Evolutionary conservation across 2,329 filamentous ascomycete species (phyloP), one percentile per base, ranked within the genome.

Genomic region (Amesomyces nigricolor): DNA sequence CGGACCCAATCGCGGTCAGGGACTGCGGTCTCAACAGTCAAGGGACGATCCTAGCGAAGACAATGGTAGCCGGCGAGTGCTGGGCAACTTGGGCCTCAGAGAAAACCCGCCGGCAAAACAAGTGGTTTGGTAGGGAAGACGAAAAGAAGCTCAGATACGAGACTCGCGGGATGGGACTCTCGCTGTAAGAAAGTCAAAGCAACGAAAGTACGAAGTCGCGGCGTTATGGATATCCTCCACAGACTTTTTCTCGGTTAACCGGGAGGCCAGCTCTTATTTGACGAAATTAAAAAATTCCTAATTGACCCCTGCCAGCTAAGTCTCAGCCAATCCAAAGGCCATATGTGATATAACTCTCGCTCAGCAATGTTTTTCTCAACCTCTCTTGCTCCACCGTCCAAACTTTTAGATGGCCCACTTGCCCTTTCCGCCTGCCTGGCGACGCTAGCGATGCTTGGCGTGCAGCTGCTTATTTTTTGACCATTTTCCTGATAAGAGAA

Each of bases 161-260:
- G 19, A 26, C 29, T 48, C 22, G 26, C 16, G n/a, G 35, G 26
- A 42, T 16, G 22, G 37, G 26, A 10, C 11, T 30, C 39, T 43
- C 17, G 32, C 22, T 38, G 48, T 29, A 48, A 48, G 40, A 51
- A 30, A 5, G 17, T 7, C 43, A 26, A 48, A 44, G 46, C 13
- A 47, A 46, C 29, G 17, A 29, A 30, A 17, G 13, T 43, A 19
- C 17, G 32, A 50, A 39, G 61, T 61, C 62, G 56, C 56, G 47
- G 43, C 47, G 45, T 49, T 56, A 55, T 51, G 39, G 48, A 22
- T 51, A 56, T 48, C 51, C 51, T 55, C 50, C 55, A 44, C 46
- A 56, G 57, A 50, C 43, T 50, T 57, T 60, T 58, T 57, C 49
- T 64, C 62, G 62, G 62, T 61, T 64, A 63, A 64, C 60, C 47